Base-by-base conservation (phyloP, 139 green algal genomes). In the Pleodorina starrii region DNA sequence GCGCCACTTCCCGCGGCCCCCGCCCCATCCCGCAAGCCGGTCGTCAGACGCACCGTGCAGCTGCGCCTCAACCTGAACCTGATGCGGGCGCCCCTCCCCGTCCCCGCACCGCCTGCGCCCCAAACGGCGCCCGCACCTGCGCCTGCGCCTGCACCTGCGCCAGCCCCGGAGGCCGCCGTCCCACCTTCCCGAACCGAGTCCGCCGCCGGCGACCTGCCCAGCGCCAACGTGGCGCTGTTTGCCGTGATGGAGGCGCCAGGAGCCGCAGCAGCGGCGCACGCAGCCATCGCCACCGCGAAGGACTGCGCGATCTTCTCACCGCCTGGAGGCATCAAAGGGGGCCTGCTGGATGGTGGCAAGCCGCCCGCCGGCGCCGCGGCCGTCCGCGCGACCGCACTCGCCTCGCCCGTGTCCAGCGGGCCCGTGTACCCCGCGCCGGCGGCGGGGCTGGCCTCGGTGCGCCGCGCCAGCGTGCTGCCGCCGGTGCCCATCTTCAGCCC, bases 401-500 rank as follows among this genome's bases (percentile, higher is more conserved):
- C 27, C 44, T 66, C 74, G 12, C 74, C 78, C 60, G 57, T 71
- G 2, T 35, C 57, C 5, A 36, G 32, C 27, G 12, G 27, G 5
- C 60, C 42, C 1, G 10, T 29, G 29, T 40, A 48, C 25, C 42
- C 60, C 1, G 42, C 80, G 5, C 1, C 80, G 4, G 12, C 14
- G 9, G 3, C 77, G 4, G 68, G 68, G 16, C 63, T 23, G 5
- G 25, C 63, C 2, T 73, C 27, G 2, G 69, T 25, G 0, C n/a
- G 82, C 2, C 63, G 82, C 35, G 17, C 21, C 19, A n/a, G 38
- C 27, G 3, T 69, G n/a, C 46, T 79, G 5, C 82, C 66, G 0
- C 66, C 66, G 4, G 82, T 79, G 44, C 82, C 82, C 11, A 40
- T 69, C 19, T 88, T 88, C 36, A 88, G 82, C 42, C 82, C 82